Evolutionary conservation across 208 protist species (phyloP), one percentile per base, ranked within the genome.

Genomic region (Lotmaria passim): DNA sequence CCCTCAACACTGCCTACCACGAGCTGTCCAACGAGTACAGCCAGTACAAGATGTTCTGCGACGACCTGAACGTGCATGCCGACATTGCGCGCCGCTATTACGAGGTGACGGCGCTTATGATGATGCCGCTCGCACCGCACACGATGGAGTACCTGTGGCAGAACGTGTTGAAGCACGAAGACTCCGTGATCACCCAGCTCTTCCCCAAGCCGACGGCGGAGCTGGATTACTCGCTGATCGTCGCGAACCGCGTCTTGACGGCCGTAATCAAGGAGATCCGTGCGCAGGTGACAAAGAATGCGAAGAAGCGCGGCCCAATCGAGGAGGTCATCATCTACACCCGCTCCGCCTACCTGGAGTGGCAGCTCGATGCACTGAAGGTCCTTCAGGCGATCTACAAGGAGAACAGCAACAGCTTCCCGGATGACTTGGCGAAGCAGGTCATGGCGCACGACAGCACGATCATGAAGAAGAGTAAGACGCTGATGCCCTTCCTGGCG

Each of bases 71-170:
- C 26, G 53, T 97, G 26, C 84, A 97, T 64, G 53, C 62, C 2
- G 78, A 89, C 23, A 61, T 99, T 19, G 72, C 98, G 11, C 55
- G 69, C 14, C 80, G 80, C 43, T 99, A 96, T 74, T 95, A 99
- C 66, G 91, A 98, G 69, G 72, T 91, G 34, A 85, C 98, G 58
- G 85, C 96, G 19, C 75, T 99, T 15, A 77, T 99, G 31, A 48
- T 99, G 23, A 78, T 91, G 52, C 99, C 99, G n/a, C 92, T 99
- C 51, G 92, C 87, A 26, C 98, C 98, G 41, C 98, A 99, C 90
- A 94, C 93, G 36, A 73, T 88, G 47, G 98, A 99, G 76, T 77
- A 99, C 60, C 78, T 99, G 48, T 99, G 98, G 98, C 73, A 69
- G 38, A 75, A 86, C 24, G 50, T 98, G 15, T 79, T 98, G 7